Base-by-base conservation (phyloP, 306 rosid genomes). In the Adenanthera pavonina region DNA sequence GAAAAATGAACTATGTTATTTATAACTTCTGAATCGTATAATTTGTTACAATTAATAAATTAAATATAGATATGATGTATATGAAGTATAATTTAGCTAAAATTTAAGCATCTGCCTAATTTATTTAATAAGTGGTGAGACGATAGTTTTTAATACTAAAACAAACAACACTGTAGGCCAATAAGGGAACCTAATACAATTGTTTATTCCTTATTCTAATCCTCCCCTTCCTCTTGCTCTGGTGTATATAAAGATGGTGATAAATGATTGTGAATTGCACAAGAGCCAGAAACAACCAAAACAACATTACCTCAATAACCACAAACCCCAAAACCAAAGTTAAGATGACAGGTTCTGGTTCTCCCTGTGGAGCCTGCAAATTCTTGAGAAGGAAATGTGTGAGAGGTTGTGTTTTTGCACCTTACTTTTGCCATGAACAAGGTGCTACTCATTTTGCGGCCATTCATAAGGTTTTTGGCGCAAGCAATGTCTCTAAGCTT, bases 351-450 rank as follows among this genome's bases (percentile, higher is more conserved):
- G 93, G 95, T 47, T 85, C 90, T 80, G 95, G 98, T 81, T 95
- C 99, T 86, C 99, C 99, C 67, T 95, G 99, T 88, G 99, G 99
- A 90, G 99, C 99, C 36, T 95, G 99, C 87, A 95, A 95, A 77
- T 95, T 95, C 90, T 87, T 95, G 92, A 93, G 99, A 81, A 91
- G 99, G 78, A 95, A 92, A 89, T 95, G 99, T 83, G 86, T 85
- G 10, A 93, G 87, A 43, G 98, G 99, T 5, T 95, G 99, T 77
- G 91, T 93, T 74, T 92, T 95, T 88, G 99, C 97, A 36, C 99
- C 99, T 76, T 92, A 95, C 73, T 95, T 95, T 72, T 89, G 94
- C 88, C 94, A 95, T 62, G 99, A 95, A 68, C 96, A 93, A 69
- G 99, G 99, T 4, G 92, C 97, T 54, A 80, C 93, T 20, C 98